Base-by-base conservation (phyloP, 441 rosid species). In the Corymbia calophylla region DNA sequence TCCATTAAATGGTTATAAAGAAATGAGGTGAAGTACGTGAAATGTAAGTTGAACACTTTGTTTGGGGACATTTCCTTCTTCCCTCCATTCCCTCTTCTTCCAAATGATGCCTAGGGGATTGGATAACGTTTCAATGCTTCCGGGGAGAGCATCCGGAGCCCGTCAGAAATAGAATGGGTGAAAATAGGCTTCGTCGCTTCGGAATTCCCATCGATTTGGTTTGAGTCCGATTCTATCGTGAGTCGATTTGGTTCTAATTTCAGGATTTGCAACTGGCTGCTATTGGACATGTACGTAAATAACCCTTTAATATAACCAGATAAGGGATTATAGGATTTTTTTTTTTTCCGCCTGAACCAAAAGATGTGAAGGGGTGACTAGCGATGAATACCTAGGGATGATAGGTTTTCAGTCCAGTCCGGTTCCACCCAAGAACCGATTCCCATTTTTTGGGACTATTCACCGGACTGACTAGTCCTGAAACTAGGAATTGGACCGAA, bases 401-500 rank as follows among this genome's bases (percentile, higher is more conserved):
- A 39, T 4, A 0, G 44, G 44, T 39, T 39, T 5, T 6, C 6
- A 39, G 6, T 39, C 1, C 5, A 5, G 5, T 39, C 44, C 6
- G 44, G 44, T 39, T 39, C 44, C 44, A 39, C 5, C 5, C 6
- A 39, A 39, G 6, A 39, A 39, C 44, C 6, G 44, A 39, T 39
- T 39, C 44, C 44, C 44, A 39, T 39, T 39, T 39, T 39, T 39
- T 39, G 44, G 44, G 44, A 39, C 44, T 6, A 5, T 39, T 5
- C 5, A 39, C 44, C 5, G 5, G 44, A 39, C 6, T 39, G 44
- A 39, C 44, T 39, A 39, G 1, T 39, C 44, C 44, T 39, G 6
- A 5, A 39, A 39, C 5, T 39, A 39, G 44, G 44, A 39, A 39
- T 39, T 39, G 44, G 44, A 39, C 5, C 5, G 6, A 6, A 39